Percentiles rank a stretch among this genome's conserved stretches.
These are phyloP conservation scores for Nevesoporus exiguus DNA, from an alignment of 768 basidiomycete genomes.

Conservation along the genomic window DNA sequence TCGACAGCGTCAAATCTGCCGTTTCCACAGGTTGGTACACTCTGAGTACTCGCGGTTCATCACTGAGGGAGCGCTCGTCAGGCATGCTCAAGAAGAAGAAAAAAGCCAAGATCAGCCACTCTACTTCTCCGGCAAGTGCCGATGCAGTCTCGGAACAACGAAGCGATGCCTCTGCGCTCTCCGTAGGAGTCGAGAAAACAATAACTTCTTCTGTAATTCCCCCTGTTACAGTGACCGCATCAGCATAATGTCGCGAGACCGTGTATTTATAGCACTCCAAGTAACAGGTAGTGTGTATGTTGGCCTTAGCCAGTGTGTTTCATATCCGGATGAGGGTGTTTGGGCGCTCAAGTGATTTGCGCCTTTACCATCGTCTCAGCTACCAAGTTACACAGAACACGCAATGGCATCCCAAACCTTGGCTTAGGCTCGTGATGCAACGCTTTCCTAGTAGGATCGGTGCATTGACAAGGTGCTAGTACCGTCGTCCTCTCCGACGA, in stretches of 20 bases:
- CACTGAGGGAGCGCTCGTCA: conserved; percentile 33
- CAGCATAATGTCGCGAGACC: conserved; percentile 7
- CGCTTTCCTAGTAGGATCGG: too few species aligned
- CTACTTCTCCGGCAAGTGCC: conserved; percentile 21
- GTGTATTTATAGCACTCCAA: too few species aligned
- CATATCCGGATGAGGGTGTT: too few species aligned
- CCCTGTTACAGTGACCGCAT: conserved; percentile 14
- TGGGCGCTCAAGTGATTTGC: too few species aligned
- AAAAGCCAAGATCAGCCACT: conserved; percentile 49
- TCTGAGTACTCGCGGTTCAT: background rate
- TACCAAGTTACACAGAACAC: too few species aligned
- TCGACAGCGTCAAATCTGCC: conserved; percentile 87
- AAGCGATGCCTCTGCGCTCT: background rate
- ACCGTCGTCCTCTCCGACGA: too few species aligned
- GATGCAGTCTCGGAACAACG: conserved; percentile 11
- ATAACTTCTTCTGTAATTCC: background rate
- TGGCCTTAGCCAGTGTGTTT: too few species aligned
- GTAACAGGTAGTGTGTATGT: too few species aligned
- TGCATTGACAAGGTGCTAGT: too few species aligned
- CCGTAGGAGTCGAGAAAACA: background rate
- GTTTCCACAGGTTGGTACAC: conserved; percentile 68
- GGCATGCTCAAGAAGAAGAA: conserved; percentile 75
- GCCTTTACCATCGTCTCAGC: too few species aligned
- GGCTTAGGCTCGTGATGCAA: too few species aligned
- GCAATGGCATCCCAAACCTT: too few species aligned